Percentiles rank a stretch among this genome's conserved stretches.
These are phyloP conservation scores for Pseudocercospora musae DNA, from an alignment of 2,329 filamentous ascomycete species.

Conservation along the genomic window DNA sequence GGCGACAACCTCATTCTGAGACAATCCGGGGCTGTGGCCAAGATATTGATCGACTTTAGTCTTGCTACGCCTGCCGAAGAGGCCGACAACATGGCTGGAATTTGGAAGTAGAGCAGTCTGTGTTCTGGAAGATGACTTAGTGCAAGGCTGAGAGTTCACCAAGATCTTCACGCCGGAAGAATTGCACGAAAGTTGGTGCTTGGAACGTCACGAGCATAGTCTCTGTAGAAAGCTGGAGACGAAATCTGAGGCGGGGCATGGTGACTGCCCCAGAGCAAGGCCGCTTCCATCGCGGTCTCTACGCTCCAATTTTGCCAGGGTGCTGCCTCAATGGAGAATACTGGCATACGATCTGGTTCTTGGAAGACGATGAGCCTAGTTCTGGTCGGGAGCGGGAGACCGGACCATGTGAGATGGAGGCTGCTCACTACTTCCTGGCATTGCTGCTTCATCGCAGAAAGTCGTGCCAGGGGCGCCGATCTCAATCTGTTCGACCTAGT, in stretches of 20 bases:
- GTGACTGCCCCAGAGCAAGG: too few species aligned
- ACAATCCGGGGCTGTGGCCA: neutral
- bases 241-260: too few species aligned
- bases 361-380: too few species aligned
- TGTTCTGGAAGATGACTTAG: neutral
- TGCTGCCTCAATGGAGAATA: too few species aligned
- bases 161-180: neutral
- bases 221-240: too few species aligned
- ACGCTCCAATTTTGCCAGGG: too few species aligned
- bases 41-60: neutral
- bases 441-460: neutral
- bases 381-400: too few species aligned
- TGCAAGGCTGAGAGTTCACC: neutral
- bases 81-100: too few species aligned
- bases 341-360: too few species aligned
- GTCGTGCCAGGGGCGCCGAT: neutral
- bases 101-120: neutral
- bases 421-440: neutral
- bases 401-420: neutral
- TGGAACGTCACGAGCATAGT: neutral
- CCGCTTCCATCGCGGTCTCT: too few species aligned
- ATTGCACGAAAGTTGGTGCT: neutral
- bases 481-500: neutral
- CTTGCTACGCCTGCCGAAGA: too few species aligned
- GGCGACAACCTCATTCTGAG: neutral